phyloP scores from a whole-genome alignment of 352 stramenopile genomes.

The Pythium sp. region DNA sequence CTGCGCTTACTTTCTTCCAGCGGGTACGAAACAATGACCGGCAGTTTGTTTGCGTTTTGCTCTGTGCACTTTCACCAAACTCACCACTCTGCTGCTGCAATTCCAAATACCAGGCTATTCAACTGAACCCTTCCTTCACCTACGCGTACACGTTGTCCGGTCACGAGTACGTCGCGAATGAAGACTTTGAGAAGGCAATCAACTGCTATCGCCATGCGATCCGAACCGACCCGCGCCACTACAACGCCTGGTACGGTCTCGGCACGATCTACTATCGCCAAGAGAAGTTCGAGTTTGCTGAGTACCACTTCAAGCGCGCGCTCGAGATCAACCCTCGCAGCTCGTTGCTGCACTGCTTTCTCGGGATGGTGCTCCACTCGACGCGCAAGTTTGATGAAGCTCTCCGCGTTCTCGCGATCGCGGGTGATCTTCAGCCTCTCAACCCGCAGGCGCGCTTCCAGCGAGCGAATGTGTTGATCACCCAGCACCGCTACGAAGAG shows the following conservation, averaged over 20 bases:
- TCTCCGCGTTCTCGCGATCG: conserved; percentile 85
- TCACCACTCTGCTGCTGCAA: neutral
- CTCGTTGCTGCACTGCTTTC: conserved; percentile 94
- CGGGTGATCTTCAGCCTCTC: conserved; percentile 87
- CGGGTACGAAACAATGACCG: conserved; percentile 38
- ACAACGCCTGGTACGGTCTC: conserved; percentile 92
- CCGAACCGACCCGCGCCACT: conserved; percentile 89
- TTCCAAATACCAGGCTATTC: conserved; percentile 66
- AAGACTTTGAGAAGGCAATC: conserved; percentile 98
- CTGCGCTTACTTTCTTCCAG: conserved; percentile 95
- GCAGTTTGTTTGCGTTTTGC: neutral
- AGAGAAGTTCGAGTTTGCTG: conserved; percentile 96
- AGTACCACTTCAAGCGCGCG: conserved; percentile 96
- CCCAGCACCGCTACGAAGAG: conserved; percentile 90
- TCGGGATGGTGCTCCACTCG: conserved; percentile 94
- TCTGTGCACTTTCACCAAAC: neutral
- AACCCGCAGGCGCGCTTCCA: conserved; percentile 95
- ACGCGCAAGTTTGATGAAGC: conserved; percentile 90
- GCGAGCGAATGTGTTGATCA: conserved; percentile 93
- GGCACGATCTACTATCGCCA: conserved; percentile 96
- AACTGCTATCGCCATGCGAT: conserved; percentile 95
- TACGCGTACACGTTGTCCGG: conserved; percentile 98
- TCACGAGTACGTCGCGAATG: conserved; percentile 97
- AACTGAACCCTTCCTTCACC: conserved; percentile 93
- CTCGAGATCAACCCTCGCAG: conserved; percentile 93